Percentiles rank a stretch among this genome's conserved stretches.
Conservation (phyloP, 768 basidiomycete genomes). For the Leccinum aurantiacum region DNA sequence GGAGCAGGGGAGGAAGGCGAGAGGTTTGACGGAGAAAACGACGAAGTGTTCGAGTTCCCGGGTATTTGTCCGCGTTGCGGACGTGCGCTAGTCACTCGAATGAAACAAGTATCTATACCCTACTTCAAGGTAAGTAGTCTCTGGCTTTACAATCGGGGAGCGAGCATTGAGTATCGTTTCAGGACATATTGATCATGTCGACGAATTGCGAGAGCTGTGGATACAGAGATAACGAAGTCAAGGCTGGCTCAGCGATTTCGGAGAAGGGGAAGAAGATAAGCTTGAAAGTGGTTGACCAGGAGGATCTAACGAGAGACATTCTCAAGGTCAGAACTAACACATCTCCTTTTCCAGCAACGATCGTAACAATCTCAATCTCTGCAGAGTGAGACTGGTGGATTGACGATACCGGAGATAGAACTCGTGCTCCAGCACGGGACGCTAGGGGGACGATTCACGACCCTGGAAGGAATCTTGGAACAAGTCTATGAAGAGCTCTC, state of each 20-base stretch:
- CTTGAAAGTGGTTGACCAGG: conserved; percentile 86
- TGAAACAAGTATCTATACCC: conserved; percentile 96
- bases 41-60: conserved; percentile 88
- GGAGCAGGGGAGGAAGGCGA: conserved; percentile 18
- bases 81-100: conserved; percentile 76
- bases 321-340: conserved; percentile 64
- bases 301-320: conserved; percentile 91
- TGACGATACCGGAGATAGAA: conserved; percentile 92
- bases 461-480: conserved; percentile 90
- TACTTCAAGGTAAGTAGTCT: conserved; percentile 79
- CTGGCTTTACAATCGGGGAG: not conserved
- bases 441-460: conserved; percentile 96
- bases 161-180: not conserved
- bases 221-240: conserved; percentile 97
- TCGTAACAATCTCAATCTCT: not conserved
- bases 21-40: conserved; percentile 49
- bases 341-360: not conserved
- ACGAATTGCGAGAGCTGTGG: conserved; percentile 95
- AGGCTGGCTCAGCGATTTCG: conserved; percentile 89
- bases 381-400: conserved; percentile 90
- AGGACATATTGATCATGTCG: conserved; percentile 98
- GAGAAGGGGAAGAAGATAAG: conserved; percentile 83
- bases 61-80: conserved; percentile 90
- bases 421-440: conserved; percentile 90
- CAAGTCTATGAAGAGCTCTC: conserved; percentile 95